Evolutionary conservation across 1,139 yeast genomes (phyloP).

Genomic region (Zhuliangozyma parablackwelliae): DNA sequence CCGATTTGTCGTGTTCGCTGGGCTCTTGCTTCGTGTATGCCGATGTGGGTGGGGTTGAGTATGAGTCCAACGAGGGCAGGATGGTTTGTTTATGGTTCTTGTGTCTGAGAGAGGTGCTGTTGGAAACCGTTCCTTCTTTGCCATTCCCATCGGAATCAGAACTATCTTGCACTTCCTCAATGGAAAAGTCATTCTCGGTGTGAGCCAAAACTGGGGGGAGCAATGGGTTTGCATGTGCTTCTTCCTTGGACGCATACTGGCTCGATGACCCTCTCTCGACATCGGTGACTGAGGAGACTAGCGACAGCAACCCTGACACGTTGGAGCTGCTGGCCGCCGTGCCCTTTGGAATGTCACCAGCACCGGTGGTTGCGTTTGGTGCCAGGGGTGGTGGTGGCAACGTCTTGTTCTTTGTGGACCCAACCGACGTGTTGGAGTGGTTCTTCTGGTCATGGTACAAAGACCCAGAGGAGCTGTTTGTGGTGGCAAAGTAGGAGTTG

Average conservation of each 20-base stretch:
- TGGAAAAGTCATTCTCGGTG: conserved; percentile 25
- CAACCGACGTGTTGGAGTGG: conserved; percentile 12
- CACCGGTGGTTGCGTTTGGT: no score
- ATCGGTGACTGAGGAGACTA: no score
- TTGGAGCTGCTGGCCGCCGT: no score
- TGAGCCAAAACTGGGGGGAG: no score
- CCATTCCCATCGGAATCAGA: conserved; percentile 28
- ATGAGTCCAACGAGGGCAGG: neutral
- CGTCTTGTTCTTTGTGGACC: conserved; percentile 22
- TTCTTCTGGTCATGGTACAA: conserved; percentile 7
- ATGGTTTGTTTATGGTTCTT: conserved; percentile 3
- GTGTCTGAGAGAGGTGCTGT: conserved; percentile 10
- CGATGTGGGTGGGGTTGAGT: conserved; percentile 8
- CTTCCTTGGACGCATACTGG: no score
- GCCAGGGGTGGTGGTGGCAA: conserved; percentile 28
- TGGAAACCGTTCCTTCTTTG: conserved; percentile 3
- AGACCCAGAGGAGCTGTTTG: conserved; percentile 2
- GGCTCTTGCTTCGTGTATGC: conserved; percentile 2
- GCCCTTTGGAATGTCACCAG: no score
- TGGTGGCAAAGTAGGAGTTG: conserved; percentile 9
- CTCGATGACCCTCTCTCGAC: no score
- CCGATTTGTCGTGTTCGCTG: conserved; percentile 9
- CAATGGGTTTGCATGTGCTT: no score
- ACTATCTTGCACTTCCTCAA: conserved; percentile 38
- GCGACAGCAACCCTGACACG: no score